Base-by-base conservation (phyloP, 2,329 filamentous ascomycete species). In the Cytospora piceicola region DNA sequence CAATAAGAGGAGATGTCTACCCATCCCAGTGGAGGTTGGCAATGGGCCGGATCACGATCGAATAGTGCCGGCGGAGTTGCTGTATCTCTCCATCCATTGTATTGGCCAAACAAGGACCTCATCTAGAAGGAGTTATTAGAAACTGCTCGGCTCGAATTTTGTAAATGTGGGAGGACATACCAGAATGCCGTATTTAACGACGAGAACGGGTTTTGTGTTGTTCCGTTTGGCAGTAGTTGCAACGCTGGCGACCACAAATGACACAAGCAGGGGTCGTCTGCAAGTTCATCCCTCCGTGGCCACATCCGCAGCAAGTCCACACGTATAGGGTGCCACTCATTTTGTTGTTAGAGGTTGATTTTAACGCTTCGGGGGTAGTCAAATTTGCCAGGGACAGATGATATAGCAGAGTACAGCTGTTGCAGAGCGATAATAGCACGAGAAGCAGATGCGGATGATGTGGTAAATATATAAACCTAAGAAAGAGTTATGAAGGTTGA, bases 261-360 rank as follows among this genome's bases (percentile, higher is more conserved):
- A 63, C 4, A 42, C 64, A 66, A 1, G 4, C 1, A 22, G 20
- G 24, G 14, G 39, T 53, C 8, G 61, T 64, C 8, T n/a, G 3
- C 8, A 3, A 20, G n/a, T 66, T 60, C 64, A 63, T 63, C 12
- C 42, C 29, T 4, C 29, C n/a, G 29, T 51, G 39, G 0, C 49
- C 29, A 42, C 64, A 66, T 20, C 39, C 27, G 39, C 32, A 60
- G 56, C 64, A 66, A 0, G 1, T 36, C 64, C 64, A 66, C 12
- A 42, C 15, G 14, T n/a, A n/a, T n/a, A n/a, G n/a, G n/a, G n/a
- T n/a, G 9, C 4, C 17, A 20, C 36, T 36, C 64, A 58, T 56
- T 0, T 11, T 53, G 42, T 1, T 3, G 22, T 4, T 49, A 9
- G 20, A 3, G n/a, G n/a, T n/a, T n/a, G n/a, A n/a, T n/a, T n/a